Evolutionary conservation across 2,329 filamentous ascomycete species (phyloP).

Genomic region (Pestalotiopsis sp.): DNA sequence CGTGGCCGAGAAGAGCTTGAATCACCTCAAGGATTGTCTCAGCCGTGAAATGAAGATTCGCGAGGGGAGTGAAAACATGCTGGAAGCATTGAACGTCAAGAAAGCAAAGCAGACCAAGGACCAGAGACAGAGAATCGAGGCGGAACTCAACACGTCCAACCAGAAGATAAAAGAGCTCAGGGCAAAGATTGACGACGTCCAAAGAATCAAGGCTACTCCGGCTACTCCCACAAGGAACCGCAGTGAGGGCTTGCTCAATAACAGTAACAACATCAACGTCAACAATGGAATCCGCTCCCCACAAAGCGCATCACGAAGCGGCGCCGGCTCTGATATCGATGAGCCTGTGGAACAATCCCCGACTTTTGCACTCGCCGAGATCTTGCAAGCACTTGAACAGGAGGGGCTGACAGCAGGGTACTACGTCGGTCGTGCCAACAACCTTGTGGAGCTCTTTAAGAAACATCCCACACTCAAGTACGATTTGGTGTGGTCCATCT

Average conservation of each 20-base stretch:
- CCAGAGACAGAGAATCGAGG: conserved; percentile 75
- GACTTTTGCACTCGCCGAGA: conserved; percentile 86
- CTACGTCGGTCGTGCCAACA: conserved; percentile 91
- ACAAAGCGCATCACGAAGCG: conserved; percentile 53
- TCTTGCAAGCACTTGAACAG: conserved; percentile 84
- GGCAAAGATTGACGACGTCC: conserved; percentile 60
- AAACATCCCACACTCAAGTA: conserved; percentile 92
- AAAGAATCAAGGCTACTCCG: conserved; percentile 47
- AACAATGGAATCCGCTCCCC: conserved; percentile 56
- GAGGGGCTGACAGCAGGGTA: conserved; percentile 90
- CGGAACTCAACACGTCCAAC: conserved; percentile 88
- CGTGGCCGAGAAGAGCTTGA: conserved; percentile 70
- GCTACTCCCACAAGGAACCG: conserved; percentile 54
- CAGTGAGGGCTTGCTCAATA: conserved; percentile 43
- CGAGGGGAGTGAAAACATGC: conserved; percentile 94
- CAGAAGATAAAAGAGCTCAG: conserved; percentile 63
- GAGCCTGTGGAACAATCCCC: conserved; percentile 70
- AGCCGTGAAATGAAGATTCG: conserved; percentile 98
- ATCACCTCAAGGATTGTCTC: conserved; percentile 77
- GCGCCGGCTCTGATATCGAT: conserved; percentile 63
- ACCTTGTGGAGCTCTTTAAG: conserved; percentile 94
- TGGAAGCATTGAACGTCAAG: conserved; percentile 91
- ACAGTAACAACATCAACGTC: conserved; percentile 16
- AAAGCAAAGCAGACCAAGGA: conserved; percentile 95
- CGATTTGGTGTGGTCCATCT: conserved; percentile 93